Evolutionary conservation across 352 stramenopile species (phyloP).

Genomic region (Pythium grandisporangium): DNA sequence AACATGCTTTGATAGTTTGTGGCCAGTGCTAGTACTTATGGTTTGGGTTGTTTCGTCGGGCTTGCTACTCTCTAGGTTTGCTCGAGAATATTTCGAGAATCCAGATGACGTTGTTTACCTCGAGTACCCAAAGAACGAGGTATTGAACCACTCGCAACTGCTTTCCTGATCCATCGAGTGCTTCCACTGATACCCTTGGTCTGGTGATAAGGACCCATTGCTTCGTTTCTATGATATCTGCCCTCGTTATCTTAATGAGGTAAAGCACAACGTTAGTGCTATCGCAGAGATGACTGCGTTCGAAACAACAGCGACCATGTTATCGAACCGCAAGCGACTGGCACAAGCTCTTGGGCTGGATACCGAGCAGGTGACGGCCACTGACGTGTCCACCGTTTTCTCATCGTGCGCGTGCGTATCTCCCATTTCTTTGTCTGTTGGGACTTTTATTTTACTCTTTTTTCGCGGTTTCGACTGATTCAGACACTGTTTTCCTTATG

Average conservation of each 20-base stretch:
- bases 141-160: no score
- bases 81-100: constrained; percentile 47
- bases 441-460: no score
- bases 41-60: neutral
- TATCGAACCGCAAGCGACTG: constrained; percentile 15
- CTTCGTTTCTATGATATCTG: constrained; percentile 70
- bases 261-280: constrained; percentile 43
- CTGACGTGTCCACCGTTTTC: constrained; percentile 39
- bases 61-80: constrained; percentile 41
- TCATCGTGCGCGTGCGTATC: constrained; percentile 47
- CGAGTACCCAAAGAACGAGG: constrained; percentile 36
- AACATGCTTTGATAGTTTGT: neutral
- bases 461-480: no score
- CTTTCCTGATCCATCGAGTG: neutral
- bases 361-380: constrained; percentile 12
- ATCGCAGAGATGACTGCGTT: constrained; percentile 31
- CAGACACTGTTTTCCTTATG: no score
- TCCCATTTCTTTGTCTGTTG: no score
- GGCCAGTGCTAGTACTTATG: neutral
- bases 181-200: neutral
- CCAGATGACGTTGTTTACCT: constrained; percentile 35
- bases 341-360: constrained; percentile 25
- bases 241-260: constrained; percentile 34
- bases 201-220: constrained; percentile 42
- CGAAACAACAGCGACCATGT: constrained; percentile 21